Conservation (phyloP, 2,329 filamentous ascomycete genomes). For the Penicillium fuscoglaucum region DNA sequence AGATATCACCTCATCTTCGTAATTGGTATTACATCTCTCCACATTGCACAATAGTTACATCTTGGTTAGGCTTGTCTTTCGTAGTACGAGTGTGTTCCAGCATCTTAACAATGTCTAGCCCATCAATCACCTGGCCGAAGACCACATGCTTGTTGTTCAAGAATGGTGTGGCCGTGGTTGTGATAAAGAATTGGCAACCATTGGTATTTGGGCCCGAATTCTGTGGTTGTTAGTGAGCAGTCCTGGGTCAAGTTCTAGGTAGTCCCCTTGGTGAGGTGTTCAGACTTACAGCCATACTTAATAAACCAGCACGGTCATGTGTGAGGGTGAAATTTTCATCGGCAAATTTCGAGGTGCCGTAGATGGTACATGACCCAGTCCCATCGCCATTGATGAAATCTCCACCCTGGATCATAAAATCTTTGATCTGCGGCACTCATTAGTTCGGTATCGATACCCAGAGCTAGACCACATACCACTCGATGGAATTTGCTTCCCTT, state of each 20-base stretch:
- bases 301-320: conserved; percentile 75
- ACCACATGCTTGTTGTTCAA: conserved; percentile 93
- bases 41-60: conserved; percentile 81
- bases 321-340: conserved; percentile 86
- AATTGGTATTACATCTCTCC: conserved; percentile 74
- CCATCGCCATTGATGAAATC: conserved; percentile 95
- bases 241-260: too few relatives aligned
- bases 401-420: conserved; percentile 97
- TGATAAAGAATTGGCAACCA: conserved; percentile 97
- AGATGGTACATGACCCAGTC: conserved; percentile 84
- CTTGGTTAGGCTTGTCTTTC: conserved; percentile 79
- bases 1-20: background rate
- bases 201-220: conserved; percentile 92
- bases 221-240: conserved; percentile 44
- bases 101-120: conserved; percentile 88
- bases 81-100: conserved; percentile 88
- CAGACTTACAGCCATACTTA: conserved; percentile 84
- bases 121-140: conserved; percentile 85
- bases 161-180: conserved; percentile 80
- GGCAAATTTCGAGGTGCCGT: conserved; percentile 77
- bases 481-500: conserved; percentile 94
- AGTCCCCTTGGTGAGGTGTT: background rate
- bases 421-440: conserved; percentile 66
- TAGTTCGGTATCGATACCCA: background rate
- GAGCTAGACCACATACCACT: conserved; percentile 61